Evolutionary conservation across 1,139 yeast species (phyloP), one percentile per base, ranked within the genome.

Genomic region (Blastobotrys arbuscula): DNA sequence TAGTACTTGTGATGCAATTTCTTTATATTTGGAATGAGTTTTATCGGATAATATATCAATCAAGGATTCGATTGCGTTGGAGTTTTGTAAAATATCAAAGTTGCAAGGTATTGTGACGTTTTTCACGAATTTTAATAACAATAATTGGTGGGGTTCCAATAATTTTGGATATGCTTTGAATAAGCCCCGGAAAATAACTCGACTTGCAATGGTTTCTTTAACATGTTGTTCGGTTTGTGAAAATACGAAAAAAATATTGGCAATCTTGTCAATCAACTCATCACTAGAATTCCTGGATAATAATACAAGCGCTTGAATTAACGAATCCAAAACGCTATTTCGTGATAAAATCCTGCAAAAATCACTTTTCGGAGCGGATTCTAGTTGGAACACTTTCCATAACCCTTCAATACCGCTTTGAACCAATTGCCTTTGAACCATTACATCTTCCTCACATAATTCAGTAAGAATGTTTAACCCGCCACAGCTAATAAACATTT

Each of bases 401-500:
- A 78, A 68, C 33, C 60, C 62, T 10, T 77, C 70, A 44, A 79
- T 68, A 1, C 81, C 72, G 36, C 74, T 72, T 33, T 70, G 53
- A 0, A 81, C 77, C 53, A 78, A 71, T 10, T 69, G 71, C 0
- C 77, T 76, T 5, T 72, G 67, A 3, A 65, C 51, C 44, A 71
- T 75, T 51, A 72, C 74, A 53, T 78, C 82, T 55, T 78, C 84
- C 54, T 78, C 81, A 3, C 79, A 70, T 52, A 80, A 71, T 50
- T 74, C 74, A 3, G 78, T 65, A 34, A 78, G 62, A n/a, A 74
- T 69, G 45, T 73, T 68, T 20, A 81, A 63, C 0, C 84, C 84
- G 10, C 84, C 84, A 56, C 79, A 71, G 2, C 81, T 73, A 2
- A 79, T 71, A 55, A 79, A 76, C 73, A 74, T 71, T 5, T 75